These are phyloP conservation scores for Firmiana major DNA, from an alignment of 345 rosid genomes.

Conservation along the genomic window DNA sequence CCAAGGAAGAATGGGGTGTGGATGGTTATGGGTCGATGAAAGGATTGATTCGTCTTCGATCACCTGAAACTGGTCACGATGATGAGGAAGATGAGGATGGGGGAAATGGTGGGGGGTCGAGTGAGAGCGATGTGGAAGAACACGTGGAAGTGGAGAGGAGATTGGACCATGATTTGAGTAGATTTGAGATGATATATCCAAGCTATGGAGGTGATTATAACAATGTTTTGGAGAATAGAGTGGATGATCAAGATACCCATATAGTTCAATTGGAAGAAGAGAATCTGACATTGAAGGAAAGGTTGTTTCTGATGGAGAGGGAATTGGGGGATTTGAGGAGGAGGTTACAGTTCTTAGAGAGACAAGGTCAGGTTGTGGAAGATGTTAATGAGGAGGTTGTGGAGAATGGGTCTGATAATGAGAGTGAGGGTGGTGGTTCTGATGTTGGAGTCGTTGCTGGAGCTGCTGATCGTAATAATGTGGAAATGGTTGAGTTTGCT, in stretches of 20 bases:
- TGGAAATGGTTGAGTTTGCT: slow-evolving; percentile 7
- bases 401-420: slow-evolving; percentile 64
- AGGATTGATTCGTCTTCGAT: slow-evolving; percentile 79
- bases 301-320: slow-evolving; percentile 87
- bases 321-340: slow-evolving; percentile 83
- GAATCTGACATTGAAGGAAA: slow-evolving; percentile 85
- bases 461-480: slow-evolving; percentile 15
- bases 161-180: slow-evolving; percentile 89
- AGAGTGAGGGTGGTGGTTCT: slow-evolving; percentile 62
- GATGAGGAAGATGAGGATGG: slow-evolving; percentile 93
- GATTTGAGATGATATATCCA: slow-evolving; percentile 97
- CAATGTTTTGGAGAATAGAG: slow-evolving; percentile 84
- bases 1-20: slow-evolving; percentile 97
- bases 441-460: slow-evolving; percentile 34
- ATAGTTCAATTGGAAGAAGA: slow-evolving; percentile 92
- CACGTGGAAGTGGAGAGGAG: slow-evolving; percentile 92
- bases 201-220: slow-evolving; percentile 58
- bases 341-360: slow-evolving; percentile 81
- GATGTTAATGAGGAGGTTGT: slow-evolving; percentile 65
- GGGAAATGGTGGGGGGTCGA: slow-evolving; percentile 80
- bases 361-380: slow-evolving; percentile 48
- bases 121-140: slow-evolving; percentile 98
- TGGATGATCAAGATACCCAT: slow-evolving; percentile 93
- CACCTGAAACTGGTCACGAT: slow-evolving; percentile 47
- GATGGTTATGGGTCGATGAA: slow-evolving; percentile 99